Base-by-base conservation (phyloP, 2,329 filamentous ascomycete species). In the Neofusicoccum sp. region DNA sequence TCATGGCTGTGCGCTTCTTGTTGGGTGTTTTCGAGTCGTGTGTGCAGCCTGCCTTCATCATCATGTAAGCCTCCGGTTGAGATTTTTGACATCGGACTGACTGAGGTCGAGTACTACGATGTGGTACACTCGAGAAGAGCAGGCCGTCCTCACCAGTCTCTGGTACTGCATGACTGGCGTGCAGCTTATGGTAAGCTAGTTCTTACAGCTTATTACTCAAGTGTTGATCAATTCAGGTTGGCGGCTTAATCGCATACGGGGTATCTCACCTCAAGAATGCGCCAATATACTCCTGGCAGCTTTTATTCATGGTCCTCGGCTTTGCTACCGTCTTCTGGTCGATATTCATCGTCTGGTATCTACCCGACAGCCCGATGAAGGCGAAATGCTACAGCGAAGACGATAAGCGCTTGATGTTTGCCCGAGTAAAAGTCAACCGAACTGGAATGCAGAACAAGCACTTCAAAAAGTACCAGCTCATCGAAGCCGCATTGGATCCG, bases 11-110 rank as follows among this genome's bases (percentile, higher is more conserved):
- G 2, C 83, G 89, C 4, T 89, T 85, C 0, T 74, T 91, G 7
- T 81, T 91, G 4, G 89, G 89, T 50, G 83, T 89, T 52, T 90
- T 90, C 68, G 73, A 84, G 88, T 0, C 84, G 84, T 50, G 77
- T 80, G 39, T 69, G 76, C 85, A 36, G 61, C 72, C 52, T 56
- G 43, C 39, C 33, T 28, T 48, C 41, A 37, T 70, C 86, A 11
- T 79, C 84, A 9, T 83, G 83, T 0, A 86, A 45, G 52, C 34
- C 39, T 14, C 11, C 3, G 5, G 33, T 14, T 5, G 11, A 12
- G 11, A 16, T 22, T 4, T 8, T 3, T 6, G 9, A 1, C 2
- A 14, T 29, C 22, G 9, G 16, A 69, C 74, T 65, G 31, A 65
- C 9, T 5, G 22, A 8, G 1, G 4, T 6, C 1, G 16, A 72